phyloP scores from a whole-genome alignment of 129 eudicot species.

The Centrapalus pauciflorus region DNA sequence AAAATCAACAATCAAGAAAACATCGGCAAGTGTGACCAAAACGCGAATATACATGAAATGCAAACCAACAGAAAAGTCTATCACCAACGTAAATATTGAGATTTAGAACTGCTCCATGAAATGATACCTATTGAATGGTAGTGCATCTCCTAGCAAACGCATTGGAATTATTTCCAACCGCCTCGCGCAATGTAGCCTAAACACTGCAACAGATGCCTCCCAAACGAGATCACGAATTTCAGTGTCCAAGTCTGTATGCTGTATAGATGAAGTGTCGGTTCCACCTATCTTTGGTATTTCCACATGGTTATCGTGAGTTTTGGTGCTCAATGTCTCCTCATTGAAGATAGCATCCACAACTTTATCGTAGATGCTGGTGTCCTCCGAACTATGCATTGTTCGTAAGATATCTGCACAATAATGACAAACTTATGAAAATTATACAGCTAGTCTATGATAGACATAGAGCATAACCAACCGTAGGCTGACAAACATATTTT shows the following conservation, averaged over 20 bases:
- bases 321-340: slow-evolving; percentile 58
- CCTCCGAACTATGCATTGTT: slow-evolving; percentile 84
- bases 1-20: slow-evolving; percentile 11
- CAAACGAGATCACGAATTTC: slow-evolving; percentile 63
- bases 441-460: not conserved
- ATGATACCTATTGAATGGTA: slow-evolving; percentile 49
- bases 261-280: slow-evolving; percentile 44
- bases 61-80: not conserved
- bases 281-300: slow-evolving; percentile 43
- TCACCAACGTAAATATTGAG: not conserved
- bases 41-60: not conserved
- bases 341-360: slow-evolving; percentile 73
- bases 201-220: slow-evolving; percentile 53
- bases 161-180: slow-evolving; percentile 81
- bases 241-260: slow-evolving; percentile 57
- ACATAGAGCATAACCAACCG: not conserved
- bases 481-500: not conserved
- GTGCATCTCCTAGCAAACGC: slow-evolving; percentile 58
- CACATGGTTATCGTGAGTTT: slow-evolving; percentile 37
- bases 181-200: slow-evolving; percentile 75
- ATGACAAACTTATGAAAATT: not conserved
- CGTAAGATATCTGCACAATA: slow-evolving; percentile 57
- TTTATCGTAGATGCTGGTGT: slow-evolving; percentile 71
- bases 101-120: not conserved
- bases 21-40: slow-evolving; percentile 8